These are phyloP conservation scores for Claviceps purpurea DNA, from an alignment of 2,329 filamentous ascomycete genomes.

Conservation along the genomic window DNA sequence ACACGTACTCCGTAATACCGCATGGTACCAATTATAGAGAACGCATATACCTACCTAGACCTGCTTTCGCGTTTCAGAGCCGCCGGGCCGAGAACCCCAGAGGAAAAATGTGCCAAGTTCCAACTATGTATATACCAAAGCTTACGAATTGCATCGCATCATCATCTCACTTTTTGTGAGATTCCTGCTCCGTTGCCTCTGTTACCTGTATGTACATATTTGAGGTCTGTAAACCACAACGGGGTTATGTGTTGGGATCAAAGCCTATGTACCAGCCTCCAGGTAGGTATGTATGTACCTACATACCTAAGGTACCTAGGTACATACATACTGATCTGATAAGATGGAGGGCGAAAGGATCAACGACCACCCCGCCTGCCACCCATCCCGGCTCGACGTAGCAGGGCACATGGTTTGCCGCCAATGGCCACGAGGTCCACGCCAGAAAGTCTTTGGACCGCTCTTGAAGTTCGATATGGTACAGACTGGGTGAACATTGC, in stretches of 20 bases:
- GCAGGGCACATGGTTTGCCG: not conserved
- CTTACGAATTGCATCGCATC: not conserved
- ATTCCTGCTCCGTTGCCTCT: not conserved
- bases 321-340: constrained; percentile 6
- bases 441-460: too few species aligned
- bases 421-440: too few species aligned
- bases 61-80: not conserved
- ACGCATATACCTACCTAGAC: not conserved
- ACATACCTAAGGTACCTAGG: too few species aligned
- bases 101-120: too few species aligned
- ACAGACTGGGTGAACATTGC: too few species aligned
- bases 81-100: not conserved
- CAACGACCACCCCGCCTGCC: not conserved
- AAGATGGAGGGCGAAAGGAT: not conserved
- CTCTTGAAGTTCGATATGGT: too few species aligned
- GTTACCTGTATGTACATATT: not conserved
- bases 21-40: too few species aligned
- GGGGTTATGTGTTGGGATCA: not conserved
- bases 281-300: not conserved
- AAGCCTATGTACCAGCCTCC: too few species aligned
- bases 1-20: too few species aligned
- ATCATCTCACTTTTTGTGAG: not conserved
- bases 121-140: not conserved
- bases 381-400: not conserved
- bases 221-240: not conserved